These are phyloP conservation scores for Xerophyta viscosa DNA, from an alignment of 106 monocot genomes.

Conservation along the genomic window DNA sequence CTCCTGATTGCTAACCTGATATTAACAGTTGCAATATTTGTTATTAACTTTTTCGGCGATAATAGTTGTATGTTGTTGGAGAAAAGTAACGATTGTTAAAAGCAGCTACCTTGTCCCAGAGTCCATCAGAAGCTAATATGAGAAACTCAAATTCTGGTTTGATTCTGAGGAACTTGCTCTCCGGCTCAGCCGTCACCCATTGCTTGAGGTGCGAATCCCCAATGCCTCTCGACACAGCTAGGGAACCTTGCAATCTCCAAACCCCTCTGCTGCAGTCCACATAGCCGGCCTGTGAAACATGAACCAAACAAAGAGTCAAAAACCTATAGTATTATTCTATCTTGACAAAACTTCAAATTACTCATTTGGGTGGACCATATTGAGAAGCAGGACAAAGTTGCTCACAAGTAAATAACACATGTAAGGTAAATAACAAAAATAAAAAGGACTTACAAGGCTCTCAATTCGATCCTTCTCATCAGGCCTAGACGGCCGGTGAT, in stretches of 20 bases:
- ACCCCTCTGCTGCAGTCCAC: constrained; percentile 50
- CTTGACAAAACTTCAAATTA: too few species aligned
- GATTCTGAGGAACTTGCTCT: constrained; percentile 45
- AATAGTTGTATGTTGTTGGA: too few species aligned
- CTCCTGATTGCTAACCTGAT: constrained; percentile 66
- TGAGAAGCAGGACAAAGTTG: too few species aligned
- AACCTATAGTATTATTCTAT: too few species aligned
- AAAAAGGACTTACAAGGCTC: constrained; percentile 48
- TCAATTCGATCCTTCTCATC: constrained; percentile 82
- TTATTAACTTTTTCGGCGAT: neutral
- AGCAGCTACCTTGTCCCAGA: constrained; percentile 50
- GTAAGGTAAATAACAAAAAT: neutral
- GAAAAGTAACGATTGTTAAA: too few species aligned
- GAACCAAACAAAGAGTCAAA: neutral
- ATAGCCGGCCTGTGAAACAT: constrained; percentile 43
- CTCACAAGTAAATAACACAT: too few species aligned
- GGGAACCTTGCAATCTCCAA: constrained; percentile 79
- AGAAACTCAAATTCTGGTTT: constrained; percentile 69
- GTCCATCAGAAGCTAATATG: constrained; percentile 88
- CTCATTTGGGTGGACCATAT: too few species aligned
- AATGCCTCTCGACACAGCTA: constrained; percentile 87
- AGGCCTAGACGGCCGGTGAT: constrained; percentile 65
- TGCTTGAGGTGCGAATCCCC: constrained; percentile 81
- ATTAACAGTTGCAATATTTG: neutral
- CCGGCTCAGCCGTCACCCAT: constrained; percentile 79